Base-by-base conservation (phyloP, 495 filamentous ascomycete species). In the Daldinia childiae region DNA sequence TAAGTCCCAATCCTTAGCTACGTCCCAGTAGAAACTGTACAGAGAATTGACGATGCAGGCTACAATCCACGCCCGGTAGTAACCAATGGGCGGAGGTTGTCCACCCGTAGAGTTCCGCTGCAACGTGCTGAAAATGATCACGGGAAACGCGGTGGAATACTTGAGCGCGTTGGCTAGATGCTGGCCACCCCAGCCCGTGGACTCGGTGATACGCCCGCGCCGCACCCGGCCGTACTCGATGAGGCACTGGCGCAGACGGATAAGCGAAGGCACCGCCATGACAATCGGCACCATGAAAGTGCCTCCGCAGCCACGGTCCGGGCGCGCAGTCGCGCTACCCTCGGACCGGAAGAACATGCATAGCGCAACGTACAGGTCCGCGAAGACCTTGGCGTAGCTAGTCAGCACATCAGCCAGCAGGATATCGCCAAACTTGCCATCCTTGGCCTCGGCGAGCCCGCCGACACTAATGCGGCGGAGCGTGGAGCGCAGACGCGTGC, bases 1-100 rank as follows among this genome's bases (percentile, higher is more conserved):
- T 43, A 99, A 84, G 72, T 98, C 95, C 95, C 95, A 99, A 83
- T 99, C 95, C 82, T 92, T 94, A 50, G 93, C 87, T 21, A 98
- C 89, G 77, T 99, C 95, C 95, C 95, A 99, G 84, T 95, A 99
- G 85, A 98, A 98, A 36, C 92, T 94, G 80, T 97, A 99, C 63
- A 90, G 82, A 11, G 91, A 93, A 75, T 98, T 99, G 57, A 95
- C 68, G 34, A 91, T 83, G 27, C 91, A 91, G 51, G 89, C 85
- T 9, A 71, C 66, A 7, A 89, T 71, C 88, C 88, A 90, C n/a
- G 82, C 79, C 12, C 80, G 76, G 72, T 84, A 87, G 60, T 88
- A 76, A 19, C 76, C 74, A 0, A 71, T 58, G 24, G 73, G 64
- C 32, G 76, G 75, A 0, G 71, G 82, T 17, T 80, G 80, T 26